Evolutionary conservation across 2,329 filamentous ascomycete genomes (phyloP), one percentile per base, ranked within the genome.

Genomic region (Ascochyta koolunga): DNA sequence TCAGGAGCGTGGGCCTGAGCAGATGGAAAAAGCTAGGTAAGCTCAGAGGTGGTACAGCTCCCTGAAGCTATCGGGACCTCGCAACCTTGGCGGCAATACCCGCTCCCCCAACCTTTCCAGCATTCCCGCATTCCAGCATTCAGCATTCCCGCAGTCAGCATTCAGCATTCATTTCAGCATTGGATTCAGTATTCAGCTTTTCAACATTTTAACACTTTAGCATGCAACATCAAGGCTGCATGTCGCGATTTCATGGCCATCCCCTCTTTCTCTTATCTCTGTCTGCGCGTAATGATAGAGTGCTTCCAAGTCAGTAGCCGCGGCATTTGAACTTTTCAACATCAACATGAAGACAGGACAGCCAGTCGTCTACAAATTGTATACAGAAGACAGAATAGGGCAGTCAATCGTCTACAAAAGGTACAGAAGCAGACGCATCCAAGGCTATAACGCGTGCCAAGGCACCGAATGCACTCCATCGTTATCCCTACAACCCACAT

Each of bases 401-500:
- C 51, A 58, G 53, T 56, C 61, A 62, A 50, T 60, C 61, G 58
- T 63, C 57, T 38, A 63, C 62, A 64, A 65, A 60, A 63, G 49
- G 56, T 72, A 56, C 61, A 65, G 68, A 66, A 68, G 57, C 62
- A 59, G 58, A 59, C 49, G 59, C 56, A 53, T 53, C 63, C 59
- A 58, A 61, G 64, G 60, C 57, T 56, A 57, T 52, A 44, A 59
- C 59, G 60, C 61, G 54, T 63, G 62, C 67, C 53, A 51, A 61
- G 59, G 62, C 58, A 63, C 64, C 62, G 58, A 59, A 65, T 59
- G 63, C 66, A 56, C 58, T 56, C 52, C 48, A 58, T 50, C 56
- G 59, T 58, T 58, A 72, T 68, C 61, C 62, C 62, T 71, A 72
- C 68, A 73, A 47, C 67, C 65, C 67, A 62, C 65, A 64, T 71